phyloP scores from a whole-genome alignment of 139 green algal genomes.

The Nannochloris sp. region DNA sequence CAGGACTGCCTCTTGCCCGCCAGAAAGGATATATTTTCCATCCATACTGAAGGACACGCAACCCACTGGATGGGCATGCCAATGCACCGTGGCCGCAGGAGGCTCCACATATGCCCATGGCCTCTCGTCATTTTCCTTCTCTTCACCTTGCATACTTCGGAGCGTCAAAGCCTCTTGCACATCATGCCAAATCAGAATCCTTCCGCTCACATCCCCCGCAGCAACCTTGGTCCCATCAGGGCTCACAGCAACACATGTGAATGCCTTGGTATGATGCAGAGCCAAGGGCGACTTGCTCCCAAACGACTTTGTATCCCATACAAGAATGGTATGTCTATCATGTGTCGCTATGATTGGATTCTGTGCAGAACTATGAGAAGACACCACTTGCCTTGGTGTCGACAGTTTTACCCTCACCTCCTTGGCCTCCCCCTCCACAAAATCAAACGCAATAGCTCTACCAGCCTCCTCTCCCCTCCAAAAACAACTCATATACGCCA shows the following conservation, averaged over 20 bases:
- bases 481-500: constrained; percentile 5
- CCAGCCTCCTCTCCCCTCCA: constrained; percentile 6
- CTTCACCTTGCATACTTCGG: neutral
- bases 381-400: neutral
- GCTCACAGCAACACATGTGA: constrained; percentile 35
- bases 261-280: constrained; percentile 56
- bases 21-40: constrained; percentile 66
- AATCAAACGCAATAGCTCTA: constrained; percentile 1
- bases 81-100: constrained; percentile 61
- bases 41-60: constrained; percentile 65
- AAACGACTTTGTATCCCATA: constrained; percentile 31
- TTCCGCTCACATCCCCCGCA: constrained; percentile 61
- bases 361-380: neutral
- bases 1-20: constrained; percentile 70
- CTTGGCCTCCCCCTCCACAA: neutral
- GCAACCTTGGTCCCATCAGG: constrained; percentile 34
- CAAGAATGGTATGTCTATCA: constrained; percentile 48
- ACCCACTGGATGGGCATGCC: constrained; percentile 67
- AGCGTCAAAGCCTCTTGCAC: constrained; percentile 24
- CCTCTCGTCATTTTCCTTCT: neutral
- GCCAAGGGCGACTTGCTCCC: constrained; percentile 32
- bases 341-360: constrained; percentile 30
- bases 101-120: constrained; percentile 2
- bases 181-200: constrained; percentile 68
- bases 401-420: constrained; percentile 6